Base-by-base conservation (phyloP, 768 basidiomycete species). In the Crepidotus variabilis region DNA sequence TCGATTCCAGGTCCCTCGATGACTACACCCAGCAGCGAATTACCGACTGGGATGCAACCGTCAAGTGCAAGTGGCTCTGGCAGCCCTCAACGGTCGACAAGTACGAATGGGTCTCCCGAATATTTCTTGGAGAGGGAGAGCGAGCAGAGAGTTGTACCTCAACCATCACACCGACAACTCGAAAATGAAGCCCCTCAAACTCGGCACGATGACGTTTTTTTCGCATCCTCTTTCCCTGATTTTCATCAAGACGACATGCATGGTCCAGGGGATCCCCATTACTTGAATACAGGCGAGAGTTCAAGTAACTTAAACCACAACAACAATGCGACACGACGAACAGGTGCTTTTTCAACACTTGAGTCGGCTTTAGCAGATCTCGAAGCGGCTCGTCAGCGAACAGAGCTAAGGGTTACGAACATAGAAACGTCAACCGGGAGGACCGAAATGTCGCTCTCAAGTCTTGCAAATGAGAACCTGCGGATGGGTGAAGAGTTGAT, bases 401-500 rank as follows among this genome's bases (percentile, higher is more conserved):
- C 22, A 45, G 46, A 46, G 35, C 39, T 24, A 87, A 39, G 86
- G 87, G 55, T 82, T 81, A 1, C 32, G 49, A 50, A 18, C 22
- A 51, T 6, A 50, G 55, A 36, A 50, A 45, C 1, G 71, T 88
- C 9, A 83, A 79, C 39, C 16, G 75, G 86, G 48, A 74, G 84
- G 21, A 82, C 78, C 51, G 87, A 89, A 48, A 82, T 90, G 61
- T 81, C 83, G 39, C 69, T 88, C 51, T 77, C 83, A 20, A 87
- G 88, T 60, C 69, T 88, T 52, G 78, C 82, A 20, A 87, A 89
- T 60, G 90, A 93, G 68, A 81, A 81, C 47, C 75, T 88, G 65
- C 75, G 89, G 58, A 71, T 87, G 57, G 84, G 82, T 46, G 90
- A 93, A 61, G 90, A 93, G 66, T 76, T 90, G 32, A 81, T 83